phyloP scores from a whole-genome alignment of 169 alveolate genomes.

The Plasmodium blacklocki region DNA sequence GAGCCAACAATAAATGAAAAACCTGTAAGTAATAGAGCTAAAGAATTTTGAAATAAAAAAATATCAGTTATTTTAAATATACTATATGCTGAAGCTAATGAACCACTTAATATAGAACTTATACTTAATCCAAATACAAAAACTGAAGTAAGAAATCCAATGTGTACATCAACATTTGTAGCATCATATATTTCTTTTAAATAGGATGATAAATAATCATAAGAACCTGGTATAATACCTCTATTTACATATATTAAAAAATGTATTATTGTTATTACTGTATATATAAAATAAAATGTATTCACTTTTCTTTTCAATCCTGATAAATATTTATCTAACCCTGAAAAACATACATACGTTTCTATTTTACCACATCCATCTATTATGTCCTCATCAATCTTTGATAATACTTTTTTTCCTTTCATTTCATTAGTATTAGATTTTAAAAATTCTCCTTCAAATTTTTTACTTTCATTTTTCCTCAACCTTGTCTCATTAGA shows the following conservation, averaged over 20 bases:
- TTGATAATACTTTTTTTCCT: conserved; percentile 7
- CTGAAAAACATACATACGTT: conserved; percentile 1
- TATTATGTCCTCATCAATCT: background rate
- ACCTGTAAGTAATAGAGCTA: conserved; percentile 41
- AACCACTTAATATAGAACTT: conserved; percentile 48
- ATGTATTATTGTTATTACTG: conserved; percentile 25
- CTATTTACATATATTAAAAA: conserved; percentile 48
- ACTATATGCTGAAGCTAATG: conserved; percentile 36
- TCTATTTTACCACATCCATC: background rate
- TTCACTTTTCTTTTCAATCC: conserved; percentile 25
- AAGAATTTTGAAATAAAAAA: conserved; percentile 28
- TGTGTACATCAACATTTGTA: conserved; percentile 61
- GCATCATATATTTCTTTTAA: conserved; percentile 23
- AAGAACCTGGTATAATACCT: conserved; percentile 68
- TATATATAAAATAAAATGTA: conserved; percentile 46
- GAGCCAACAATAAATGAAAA: conserved; percentile 37
- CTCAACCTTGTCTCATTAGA: background rate
- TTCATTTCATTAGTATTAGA: conserved; percentile 1
- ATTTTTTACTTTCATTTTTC: conserved; percentile 1
- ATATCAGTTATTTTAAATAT: conserved; percentile 27
- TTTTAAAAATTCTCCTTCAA: background rate
- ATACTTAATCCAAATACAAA: conserved; percentile 64
- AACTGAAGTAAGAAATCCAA: conserved; percentile 44
- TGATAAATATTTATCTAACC: conserved; percentile 15
- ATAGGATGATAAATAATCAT: conserved; percentile 43